Evolutionary conservation across 129 eudicot genomes (phyloP).

Genomic region (Artemisia argyi): DNA sequence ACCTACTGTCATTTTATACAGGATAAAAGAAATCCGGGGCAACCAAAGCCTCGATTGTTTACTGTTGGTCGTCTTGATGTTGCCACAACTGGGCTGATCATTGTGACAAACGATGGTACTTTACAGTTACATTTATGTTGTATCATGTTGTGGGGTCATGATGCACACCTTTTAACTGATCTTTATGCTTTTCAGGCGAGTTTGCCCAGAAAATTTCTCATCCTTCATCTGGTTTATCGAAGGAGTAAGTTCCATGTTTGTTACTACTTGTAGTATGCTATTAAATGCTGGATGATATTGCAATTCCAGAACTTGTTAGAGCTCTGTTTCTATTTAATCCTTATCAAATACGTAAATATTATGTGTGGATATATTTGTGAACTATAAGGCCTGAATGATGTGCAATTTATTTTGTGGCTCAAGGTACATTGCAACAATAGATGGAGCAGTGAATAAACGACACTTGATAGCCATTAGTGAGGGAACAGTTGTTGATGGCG

Average conservation of each 20-base stretch:
- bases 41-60: constrained; percentile 81
- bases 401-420: constrained; percentile 27
- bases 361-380: not conserved
- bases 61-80: constrained; percentile 96
- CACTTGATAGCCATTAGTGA: constrained; percentile 72
- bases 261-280: constrained; percentile 1
- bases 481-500: constrained; percentile 79
- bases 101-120: constrained; percentile 96
- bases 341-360: no score
- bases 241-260: constrained; percentile 67
- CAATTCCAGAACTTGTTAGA: not conserved
- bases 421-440: constrained; percentile 90
- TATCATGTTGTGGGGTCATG: constrained; percentile 6
- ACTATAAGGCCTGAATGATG: constrained; percentile 12
- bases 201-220: constrained; percentile 89
- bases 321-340: not conserved
- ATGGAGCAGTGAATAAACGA: constrained; percentile 64
- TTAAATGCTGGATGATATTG: not conserved
- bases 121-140: constrained; percentile 11
- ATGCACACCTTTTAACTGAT: not conserved
- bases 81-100: constrained; percentile 85
- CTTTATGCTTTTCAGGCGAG: constrained; percentile 56
- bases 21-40: constrained; percentile 74
- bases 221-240: constrained; percentile 86
- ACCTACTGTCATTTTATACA: constrained; percentile 25